Base-by-base conservation (phyloP, 306 rosid genomes). In the Ormosia semicastrata region DNA sequence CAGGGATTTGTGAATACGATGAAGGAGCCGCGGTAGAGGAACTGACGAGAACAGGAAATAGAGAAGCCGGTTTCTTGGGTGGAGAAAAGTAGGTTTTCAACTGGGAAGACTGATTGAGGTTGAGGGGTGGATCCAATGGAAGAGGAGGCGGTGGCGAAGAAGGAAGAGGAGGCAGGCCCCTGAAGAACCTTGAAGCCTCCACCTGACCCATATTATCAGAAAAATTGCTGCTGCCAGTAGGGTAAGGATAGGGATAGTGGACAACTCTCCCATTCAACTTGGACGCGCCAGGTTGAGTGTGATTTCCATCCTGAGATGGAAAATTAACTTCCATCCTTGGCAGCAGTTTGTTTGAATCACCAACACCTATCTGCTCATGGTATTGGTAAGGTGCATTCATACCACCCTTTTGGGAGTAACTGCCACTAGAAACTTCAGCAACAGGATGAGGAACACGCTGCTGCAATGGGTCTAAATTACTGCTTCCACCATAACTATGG, bases 101-200 rank as follows among this genome's bases (percentile, higher is more conserved):
- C 53, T 78, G 85, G 1, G 76, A 69, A 76, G 85, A 69, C 9
- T 68, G 62, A 46, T 63, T 24, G 24, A 4, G 71, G 32, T 58
- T 89, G 40, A 76, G 63, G 5, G 84, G 86, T 0, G 88, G 88
- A 13, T 91, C 97, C 49, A 71, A n/a, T 0, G 97, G 97, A 74
- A 89, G 90, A 63, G 95, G 94, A 4, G 98, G 97, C 0, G 95
- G 97, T 7, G 97, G 90, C 29, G 97, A 84, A 54, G 88, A 72
- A 60, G 97, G 97, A 75, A 91, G 90, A 60, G 97, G 94, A 83
- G 97, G 94, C 72, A 88, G 92, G 62, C 81, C 89, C 73, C 77
- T 81, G 73, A 81, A 79, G 46, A 89, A 78, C 40, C 85, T 82
- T 4, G 96, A 80, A 86, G 79, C 87, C 12, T 79, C 92, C 82